Evolutionary conservation across 2,329 filamentous ascomycete species (phyloP), one percentile per base, ranked within the genome.

Genomic region (Colletotrichum navitas): DNA sequence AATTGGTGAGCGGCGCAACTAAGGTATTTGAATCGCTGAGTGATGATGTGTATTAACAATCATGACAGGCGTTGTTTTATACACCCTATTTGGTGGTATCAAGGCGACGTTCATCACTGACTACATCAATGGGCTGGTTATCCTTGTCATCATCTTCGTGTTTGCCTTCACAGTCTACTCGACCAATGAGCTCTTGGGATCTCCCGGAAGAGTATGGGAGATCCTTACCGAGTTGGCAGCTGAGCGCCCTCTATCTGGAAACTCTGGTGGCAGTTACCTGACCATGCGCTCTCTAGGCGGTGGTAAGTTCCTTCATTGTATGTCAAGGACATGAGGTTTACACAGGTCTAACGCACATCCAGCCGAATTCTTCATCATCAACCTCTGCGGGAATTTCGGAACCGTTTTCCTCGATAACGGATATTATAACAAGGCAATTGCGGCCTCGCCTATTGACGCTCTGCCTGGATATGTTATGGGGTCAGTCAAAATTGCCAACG

Each of bases 341-440:
- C n/a, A 41, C 1, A 21, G 14, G 6, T 3, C 5, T 62, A 66
- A 56, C 14, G 3, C 54, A 18, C 12, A 26, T 18, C 12, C 26
- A 72, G 70, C 89, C 51, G 93, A 96, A 72, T 97, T 97, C 85
- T 97, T 97, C 81, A 90, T 97, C 47, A 97, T 97, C 82, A 97
- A 97, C 81, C 91, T 84, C 10, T 92, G 95, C 45, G 93, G 93
- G 51, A 95, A 95, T 81, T 96, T 95, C 72, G 92, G 88, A 70
- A 94, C 93, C 1, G 93, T 97, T 5, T 97, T 97, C 84, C 86
- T 94, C 55, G 94, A 97, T 78, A 95, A 95, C 74, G 91, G 92
- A 21, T 97, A 97, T 84, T 97, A 94, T 83, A 96, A 97, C 86
- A 97, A 97, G 81, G 94, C 94, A 21, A 97, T 97, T 76, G 94